Evolutionary conservation across 78 protist species (phyloP).

Genomic region (Dictyostelium discoideum): dicty_2.7 NC_007088.5:1867501-1868000

Average conservation of each 20-base stretch:
- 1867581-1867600: constrained; percentile 9
- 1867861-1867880: constrained; percentile 46
- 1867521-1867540: constrained; percentile 82
- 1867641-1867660: constrained; percentile 46
- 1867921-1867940: constrained; percentile 19
- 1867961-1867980: background rate
- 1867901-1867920: constrained; percentile 25
- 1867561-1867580: background rate
- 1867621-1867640: constrained; percentile 33
- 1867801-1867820: background rate
- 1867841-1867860: constrained; percentile 59
- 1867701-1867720: constrained; percentile 10
- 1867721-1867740: constrained; percentile 57
- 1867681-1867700: constrained; percentile 45
- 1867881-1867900: constrained; percentile 38
- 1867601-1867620: constrained; percentile 1
- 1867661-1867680: constrained; percentile 33
- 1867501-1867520: constrained; percentile 25
- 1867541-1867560: constrained; percentile 52
- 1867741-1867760: constrained; percentile 72
- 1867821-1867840: constrained; percentile 29
- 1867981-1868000: constrained; percentile 67
- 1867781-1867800: constrained; percentile 17
- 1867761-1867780: constrained; percentile 42
- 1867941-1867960: background rate